Conservation (phyloP, 768 basidiomycete genomes). For the Cystofilobasidium capitatum region DNA sequence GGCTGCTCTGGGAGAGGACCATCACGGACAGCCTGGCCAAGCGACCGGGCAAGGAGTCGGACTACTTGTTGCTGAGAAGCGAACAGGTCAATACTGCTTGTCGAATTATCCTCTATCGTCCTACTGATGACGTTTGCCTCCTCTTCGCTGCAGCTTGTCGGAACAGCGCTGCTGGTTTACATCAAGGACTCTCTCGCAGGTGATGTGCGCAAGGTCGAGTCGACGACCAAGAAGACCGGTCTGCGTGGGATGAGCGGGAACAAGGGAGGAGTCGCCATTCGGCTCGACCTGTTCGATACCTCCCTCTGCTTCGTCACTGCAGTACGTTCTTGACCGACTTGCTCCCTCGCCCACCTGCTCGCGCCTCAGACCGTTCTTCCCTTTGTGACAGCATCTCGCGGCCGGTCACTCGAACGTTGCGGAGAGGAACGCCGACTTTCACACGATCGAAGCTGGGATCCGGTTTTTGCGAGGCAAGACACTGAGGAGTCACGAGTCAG, state of each 20-base stretch:
- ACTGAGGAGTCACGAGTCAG: constrained; percentile 82
- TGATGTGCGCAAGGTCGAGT: constrained; percentile 85
- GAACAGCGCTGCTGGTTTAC: constrained; percentile 78
- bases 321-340: constrained; percentile 3
- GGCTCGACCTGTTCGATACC: constrained; percentile 82
- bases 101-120: neutral
- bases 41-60: constrained; percentile 55
- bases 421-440: constrained; percentile 85
- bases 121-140: neutral
- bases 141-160: constrained; percentile 61
- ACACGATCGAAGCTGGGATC: constrained; percentile 70
- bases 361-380: neutral
- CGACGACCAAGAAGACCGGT: constrained; percentile 67
- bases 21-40: constrained; percentile 68
- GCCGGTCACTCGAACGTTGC: constrained; percentile 86
- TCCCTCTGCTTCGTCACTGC: constrained; percentile 91
- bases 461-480: constrained; percentile 84
- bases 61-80: constrained; percentile 78
- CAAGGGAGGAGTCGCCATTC: constrained; percentile 91
- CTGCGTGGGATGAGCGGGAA: constrained; percentile 82
- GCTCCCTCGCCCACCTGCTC: neutral
- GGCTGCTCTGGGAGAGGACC: constrained; percentile 74
- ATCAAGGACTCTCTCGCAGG: constrained; percentile 66
- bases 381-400: constrained; percentile 55
- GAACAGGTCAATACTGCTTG: constrained; percentile 58